Evolutionary conservation across 352 stramenopile species (phyloP), one percentile per base, ranked within the genome.

Genomic region (Pythium sp.): DNA sequence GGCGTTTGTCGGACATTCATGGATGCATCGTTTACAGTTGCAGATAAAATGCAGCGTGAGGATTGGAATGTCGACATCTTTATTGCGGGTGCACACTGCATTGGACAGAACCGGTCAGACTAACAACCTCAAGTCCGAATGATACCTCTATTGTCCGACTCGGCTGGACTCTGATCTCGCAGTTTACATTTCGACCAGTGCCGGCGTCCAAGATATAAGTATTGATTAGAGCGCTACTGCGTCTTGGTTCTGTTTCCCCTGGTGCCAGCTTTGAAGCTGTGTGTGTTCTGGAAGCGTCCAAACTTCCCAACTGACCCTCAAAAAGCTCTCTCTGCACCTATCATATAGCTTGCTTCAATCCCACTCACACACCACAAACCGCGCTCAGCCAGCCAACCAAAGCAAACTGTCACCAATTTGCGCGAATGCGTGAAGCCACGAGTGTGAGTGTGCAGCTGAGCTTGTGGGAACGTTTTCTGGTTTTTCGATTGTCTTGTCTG

Each of bases 381-480:
- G 43, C 18, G 43, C 43, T 51, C 43, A 51, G 18, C 18, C 53
- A 36, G 53, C 53, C 53, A 58, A 36, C 53, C 24, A 58, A 58
- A 5, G 24, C 53, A 34, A 22, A 18, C 30, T 26, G 24, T 30
- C 22, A 22, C 53, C 6, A n/a, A 9, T 51, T 46, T 46, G 38
- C 15, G 38, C 38, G 18, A n/a, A 51, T 24, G 43, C 2, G 7
- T 24, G 26, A 32, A 36, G 26, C 53, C 53, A 38, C 22, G 14
- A 58, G 14, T 58, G 49, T 5, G 38, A 46, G 38, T 20, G 38
- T 46, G 53, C 53, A 58, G 53, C 53, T 58, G 53, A 58, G 53
- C 41, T 47, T 12, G 51, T 30, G 49, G 51, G 24, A 57, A 34
- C 51, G 34, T 26, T 34, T 58, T n/a, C 51, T 58, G 51, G 51